Conservation (phyloP, 306 rosid species). For the Vigna reflexopilosa region DNA sequence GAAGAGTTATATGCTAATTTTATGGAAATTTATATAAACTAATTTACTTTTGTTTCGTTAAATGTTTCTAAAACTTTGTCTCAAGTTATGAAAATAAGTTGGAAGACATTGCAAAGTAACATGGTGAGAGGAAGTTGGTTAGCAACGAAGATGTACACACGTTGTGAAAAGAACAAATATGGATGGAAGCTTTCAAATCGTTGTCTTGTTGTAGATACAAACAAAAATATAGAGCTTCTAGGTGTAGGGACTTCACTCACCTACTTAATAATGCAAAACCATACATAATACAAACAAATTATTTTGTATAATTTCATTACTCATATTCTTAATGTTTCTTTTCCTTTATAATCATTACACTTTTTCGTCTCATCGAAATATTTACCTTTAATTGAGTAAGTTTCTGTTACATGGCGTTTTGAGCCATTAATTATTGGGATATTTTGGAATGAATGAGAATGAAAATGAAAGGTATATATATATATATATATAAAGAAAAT, state of each 20-base stretch:
- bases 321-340: not conserved
- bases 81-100: not conserved
- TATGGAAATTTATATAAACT: too few species aligned
- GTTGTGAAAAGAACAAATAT: conserved; percentile 12
- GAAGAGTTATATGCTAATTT: too few species aligned
- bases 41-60: too few species aligned
- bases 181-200: conserved; percentile 39
- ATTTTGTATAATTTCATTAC: not conserved
- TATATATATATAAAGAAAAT: not conserved
- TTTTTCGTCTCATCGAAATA: not conserved
- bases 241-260: not conserved
- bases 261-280: conserved; percentile 22
- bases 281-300: not conserved
- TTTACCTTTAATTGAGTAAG: not conserved
- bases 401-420: not conserved
- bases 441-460: not conserved
- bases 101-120: not conserved
- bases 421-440: not conserved
- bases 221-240: conserved; percentile 1
- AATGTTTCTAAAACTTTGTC: too few species aligned
- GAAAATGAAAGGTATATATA: not conserved
- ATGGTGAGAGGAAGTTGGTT: not conserved
- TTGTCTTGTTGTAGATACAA: not conserved
- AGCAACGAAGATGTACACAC: not conserved
- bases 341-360: not conserved